Percentiles rank a stretch among this genome's conserved stretches.
Conservation (phyloP, 2,329 filamentous ascomycete species). For the Hymenoscyphus fructigenus region DNA sequence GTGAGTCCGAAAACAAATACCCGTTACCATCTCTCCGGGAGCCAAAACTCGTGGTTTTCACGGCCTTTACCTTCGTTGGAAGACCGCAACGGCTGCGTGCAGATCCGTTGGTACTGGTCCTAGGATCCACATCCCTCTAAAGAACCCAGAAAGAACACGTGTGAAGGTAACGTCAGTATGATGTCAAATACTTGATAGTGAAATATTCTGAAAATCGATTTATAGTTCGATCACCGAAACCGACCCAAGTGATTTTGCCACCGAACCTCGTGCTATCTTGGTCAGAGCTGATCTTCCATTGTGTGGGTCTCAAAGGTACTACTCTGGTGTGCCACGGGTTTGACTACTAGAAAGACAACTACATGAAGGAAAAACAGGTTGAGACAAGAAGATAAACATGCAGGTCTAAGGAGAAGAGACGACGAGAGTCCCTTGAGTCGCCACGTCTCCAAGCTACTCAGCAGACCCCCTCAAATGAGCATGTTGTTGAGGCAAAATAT, state of each 20-base stretch:
- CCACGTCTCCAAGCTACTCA: not conserved
- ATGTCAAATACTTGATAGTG: not conserved
- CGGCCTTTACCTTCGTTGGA: not conserved
- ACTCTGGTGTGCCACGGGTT: not conserved
- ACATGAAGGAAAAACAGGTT: not conserved
- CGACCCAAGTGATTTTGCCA: not conserved
- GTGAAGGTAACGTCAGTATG: not conserved
- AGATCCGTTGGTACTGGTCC: not conserved
- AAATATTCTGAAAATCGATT: not conserved
- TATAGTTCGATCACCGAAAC: not conserved
- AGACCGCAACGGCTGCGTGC: slow-evolving; percentile 1
- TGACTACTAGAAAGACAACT: not conserved
- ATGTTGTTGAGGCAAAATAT: not conserved
- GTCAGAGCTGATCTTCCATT: not conserved
- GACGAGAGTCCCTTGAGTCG: not conserved
- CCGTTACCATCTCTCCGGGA: slow-evolving; percentile 1
- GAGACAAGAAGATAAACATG: not conserved
- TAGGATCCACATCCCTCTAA: not conserved
- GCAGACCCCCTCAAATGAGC: not conserved
- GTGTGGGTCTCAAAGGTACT: not conserved
- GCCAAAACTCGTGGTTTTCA: not conserved
- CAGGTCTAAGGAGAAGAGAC: not conserved
- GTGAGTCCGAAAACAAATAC: not conserved
- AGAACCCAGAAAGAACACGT: not conserved
- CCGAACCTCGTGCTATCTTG: not conserved